Base-by-base conservation (phyloP, 768 basidiomycete genomes). In the Guyanaporus albipodus region DNA sequence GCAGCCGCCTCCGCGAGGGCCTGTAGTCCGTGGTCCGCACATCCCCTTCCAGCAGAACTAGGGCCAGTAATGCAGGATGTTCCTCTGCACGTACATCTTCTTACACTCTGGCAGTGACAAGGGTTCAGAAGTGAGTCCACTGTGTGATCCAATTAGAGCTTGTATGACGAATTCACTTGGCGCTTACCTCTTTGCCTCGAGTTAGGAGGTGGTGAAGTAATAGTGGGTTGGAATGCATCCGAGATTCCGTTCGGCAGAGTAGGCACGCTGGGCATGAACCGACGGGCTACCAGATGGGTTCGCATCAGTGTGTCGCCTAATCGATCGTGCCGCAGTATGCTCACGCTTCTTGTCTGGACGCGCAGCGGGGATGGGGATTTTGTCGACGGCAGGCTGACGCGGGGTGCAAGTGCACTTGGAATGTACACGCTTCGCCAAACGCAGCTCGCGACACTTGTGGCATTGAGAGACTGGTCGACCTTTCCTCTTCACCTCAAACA, bases 401-500 rank as follows among this genome's bases (percentile, higher is more conserved):
- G 73, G 70, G 45, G 75, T 72, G 53, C 90, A 91, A 42, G 76
- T 82, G 63, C 89, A 91, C 59, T 87, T 91, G 26, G 87, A 85
- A 61, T 92, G 90, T 26, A 91, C 74, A 51, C 78, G 82, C 66
- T 82, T 85, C 34, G 83, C 84, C 66, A 89, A 85, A 15, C 92
- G 79, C 27, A 88, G 74, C 56, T 89, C 80, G 28, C 90, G 82
- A 61, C 93, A 95, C 55, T 81, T 82, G 44, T 79, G 75, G 68
- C 93, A 96, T 63, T 95, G 92, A 7, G 92, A 91, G 14, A 91
- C 79, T 0, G 93, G 93, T 7, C 93, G 77, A 2, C 93, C 93
- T 63, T 95, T 93, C 73, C 87, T 89, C 75, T 92, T 90, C 48
- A 95, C 83, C 64, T 94, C 90, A 52, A 89, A 92, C n/a, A 96